Evolutionary conservation across 768 basidiomycete species (phyloP).

Genomic region (Pholiota microspora): DNA sequence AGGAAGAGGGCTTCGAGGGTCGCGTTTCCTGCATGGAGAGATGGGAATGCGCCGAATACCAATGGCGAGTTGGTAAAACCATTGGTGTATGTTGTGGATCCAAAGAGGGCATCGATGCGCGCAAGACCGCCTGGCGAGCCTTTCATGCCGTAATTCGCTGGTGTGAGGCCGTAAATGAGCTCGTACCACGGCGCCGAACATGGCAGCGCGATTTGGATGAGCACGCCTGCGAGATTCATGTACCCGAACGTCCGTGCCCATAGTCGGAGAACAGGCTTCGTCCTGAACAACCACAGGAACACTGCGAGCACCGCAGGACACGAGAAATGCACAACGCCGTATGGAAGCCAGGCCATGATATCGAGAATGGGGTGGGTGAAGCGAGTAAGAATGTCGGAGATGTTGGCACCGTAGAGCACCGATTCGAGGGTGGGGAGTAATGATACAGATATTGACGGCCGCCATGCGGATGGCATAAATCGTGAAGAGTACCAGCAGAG

Average conservation of each 20-base stretch:
- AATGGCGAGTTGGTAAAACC: slow-evolving; percentile 87
- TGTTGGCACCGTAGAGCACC: slow-evolving; percentile 95
- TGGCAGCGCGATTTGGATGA: slow-evolving; percentile 85
- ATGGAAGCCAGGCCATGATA: slow-evolving; percentile 93
- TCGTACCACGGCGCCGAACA: slow-evolving; percentile 99
- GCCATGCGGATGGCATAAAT: slow-evolving; percentile 73
- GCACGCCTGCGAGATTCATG: slow-evolving; percentile 86
- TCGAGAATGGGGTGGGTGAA: slow-evolving; percentile 93
- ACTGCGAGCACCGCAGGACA: slow-evolving; percentile 85
- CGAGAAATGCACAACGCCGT: slow-evolving; percentile 91
- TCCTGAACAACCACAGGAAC: slow-evolving; percentile 87
- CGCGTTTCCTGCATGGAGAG: slow-evolving; percentile 85
- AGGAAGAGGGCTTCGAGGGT: slow-evolving; percentile 93
- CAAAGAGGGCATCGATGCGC: slow-evolving; percentile 88
- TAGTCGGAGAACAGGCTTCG: slow-evolving; percentile 74
- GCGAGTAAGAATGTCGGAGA: slow-evolving; percentile 93
- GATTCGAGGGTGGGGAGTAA: slow-evolving; percentile 93
- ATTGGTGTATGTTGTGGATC: slow-evolving; percentile 69
- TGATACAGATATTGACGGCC: slow-evolving; percentile 87
- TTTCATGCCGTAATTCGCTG: slow-evolving; percentile 88
- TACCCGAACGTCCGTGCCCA: slow-evolving; percentile 91
- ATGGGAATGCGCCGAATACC: slow-evolving; percentile 96
- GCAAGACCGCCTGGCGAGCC: slow-evolving; percentile 93
- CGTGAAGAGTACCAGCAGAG: slow-evolving; percentile 84
- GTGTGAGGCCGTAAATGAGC: slow-evolving; percentile 92